A percentile compares a stretch with the other conserved stretches of the same genome.
phyloP scores from a whole-genome alignment of 225 moss, liverwort and hornwort genomes.

The Polytrichum commune region DNA sequence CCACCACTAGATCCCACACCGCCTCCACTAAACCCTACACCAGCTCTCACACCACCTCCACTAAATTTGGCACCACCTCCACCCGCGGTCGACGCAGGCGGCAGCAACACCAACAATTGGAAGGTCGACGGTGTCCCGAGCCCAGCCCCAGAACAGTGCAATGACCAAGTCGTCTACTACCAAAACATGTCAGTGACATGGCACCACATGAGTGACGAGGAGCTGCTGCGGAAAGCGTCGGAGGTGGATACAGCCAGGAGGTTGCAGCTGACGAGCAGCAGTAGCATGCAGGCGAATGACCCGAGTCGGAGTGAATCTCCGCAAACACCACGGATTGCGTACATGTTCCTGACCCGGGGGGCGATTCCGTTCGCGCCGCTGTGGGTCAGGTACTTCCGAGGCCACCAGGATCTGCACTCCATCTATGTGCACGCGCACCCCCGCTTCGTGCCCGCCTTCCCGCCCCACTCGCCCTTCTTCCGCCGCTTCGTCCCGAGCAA shows the following conservation, averaged over 20 bases:
- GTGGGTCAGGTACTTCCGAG: conserved; percentile 44
- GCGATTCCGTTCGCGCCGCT: conserved; percentile 29
- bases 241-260: neutral
- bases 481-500: conserved; percentile 46
- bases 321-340: conserved; percentile 15
- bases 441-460: conserved; percentile 16
- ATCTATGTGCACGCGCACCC: conserved; percentile 47
- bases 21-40: neutral
- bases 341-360: conserved; percentile 35
- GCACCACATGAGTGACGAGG: conserved; percentile 35
- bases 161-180: conserved; percentile 10
- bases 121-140: too few relatives aligned
- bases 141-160: neutral
- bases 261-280: neutral
- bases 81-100: neutral
- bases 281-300: too few relatives aligned
- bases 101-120: too few relatives aligned
- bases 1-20: neutral
- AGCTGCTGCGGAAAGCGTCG: conserved; percentile 26
- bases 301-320: too few relatives aligned
- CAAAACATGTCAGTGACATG: conserved; percentile 45
- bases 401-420: conserved; percentile 7
- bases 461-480: conserved; percentile 27
- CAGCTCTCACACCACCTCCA: neutral
- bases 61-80: neutral